These are phyloP conservation scores for Calendula officinalis DNA, from an alignment of 129 eudicot species.

Conservation along the genomic window DNA sequence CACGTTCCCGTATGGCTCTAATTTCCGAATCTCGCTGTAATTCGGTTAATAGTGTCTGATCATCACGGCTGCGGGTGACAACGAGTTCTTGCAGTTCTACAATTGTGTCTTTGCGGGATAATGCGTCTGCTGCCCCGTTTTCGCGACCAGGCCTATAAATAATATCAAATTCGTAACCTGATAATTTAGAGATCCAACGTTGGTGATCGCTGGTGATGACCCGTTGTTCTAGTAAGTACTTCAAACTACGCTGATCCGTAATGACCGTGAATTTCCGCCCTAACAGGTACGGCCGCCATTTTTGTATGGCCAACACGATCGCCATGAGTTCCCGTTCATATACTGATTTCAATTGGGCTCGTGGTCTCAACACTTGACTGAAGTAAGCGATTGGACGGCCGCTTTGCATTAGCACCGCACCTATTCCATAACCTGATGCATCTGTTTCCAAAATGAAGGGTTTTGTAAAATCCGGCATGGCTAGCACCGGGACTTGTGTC, in stretches of 20 bases:
- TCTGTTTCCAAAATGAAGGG: neutral
- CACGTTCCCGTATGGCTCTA: neutral
- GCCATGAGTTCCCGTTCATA: too few relatives aligned
- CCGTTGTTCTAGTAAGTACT: neutral
- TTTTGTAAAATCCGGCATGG: neutral
- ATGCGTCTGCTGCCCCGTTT: slow-evolving; percentile 13
- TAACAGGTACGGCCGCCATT: slow-evolving; percentile 18
- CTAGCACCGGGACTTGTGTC: neutral
- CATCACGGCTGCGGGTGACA: neutral
- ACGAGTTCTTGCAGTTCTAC: neutral
- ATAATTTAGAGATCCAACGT: neutral
- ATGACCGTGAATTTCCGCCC: neutral
- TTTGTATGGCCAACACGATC: neutral
- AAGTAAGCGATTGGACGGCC: neutral
- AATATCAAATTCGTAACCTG: slow-evolving; percentile 20
- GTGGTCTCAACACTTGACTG: neutral
- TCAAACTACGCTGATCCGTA: slow-evolving; percentile 13
- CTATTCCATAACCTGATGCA: slow-evolving; percentile 2
- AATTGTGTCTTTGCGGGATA: neutral
- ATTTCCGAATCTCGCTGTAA: neutral
- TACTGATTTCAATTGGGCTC: neutral
- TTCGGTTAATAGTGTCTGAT: neutral
- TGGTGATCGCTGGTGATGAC: neutral
- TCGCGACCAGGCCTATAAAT: neutral
- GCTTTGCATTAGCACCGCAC: slow-evolving; percentile 10